Evolutionary conservation across 768 basidiomycete genomes (phyloP).

Genomic region (Omphalotus guepiniiformis): DNA sequence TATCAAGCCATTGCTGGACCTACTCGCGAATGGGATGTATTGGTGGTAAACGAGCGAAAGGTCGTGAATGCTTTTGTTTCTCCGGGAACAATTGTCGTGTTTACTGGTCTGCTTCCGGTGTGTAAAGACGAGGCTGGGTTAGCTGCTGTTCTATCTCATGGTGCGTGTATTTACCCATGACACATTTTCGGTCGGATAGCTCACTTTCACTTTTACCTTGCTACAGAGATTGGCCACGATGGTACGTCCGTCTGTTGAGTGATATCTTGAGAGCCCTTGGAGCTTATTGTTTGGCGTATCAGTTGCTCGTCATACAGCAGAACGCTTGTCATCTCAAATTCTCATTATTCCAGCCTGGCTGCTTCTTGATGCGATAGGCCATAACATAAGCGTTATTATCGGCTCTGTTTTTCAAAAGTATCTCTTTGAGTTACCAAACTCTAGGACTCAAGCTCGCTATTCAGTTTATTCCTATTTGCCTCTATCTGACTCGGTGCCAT

Average conservation of each 20-base stretch:
- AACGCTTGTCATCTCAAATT: slow-evolving; percentile 46
- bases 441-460: slow-evolving; percentile 76
- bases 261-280: too few species aligned
- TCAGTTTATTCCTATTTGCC: too few species aligned
- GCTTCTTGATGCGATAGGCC: slow-evolving; percentile 38
- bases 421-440: slow-evolving; percentile 75
- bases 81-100: slow-evolving; percentile 78
- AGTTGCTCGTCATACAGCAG: slow-evolving; percentile 37
- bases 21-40: slow-evolving; percentile 56
- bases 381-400: slow-evolving; percentile 46
- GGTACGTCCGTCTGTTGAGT: too few species aligned
- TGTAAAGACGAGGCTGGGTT: slow-evolving; percentile 76
- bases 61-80: slow-evolving; percentile 75
- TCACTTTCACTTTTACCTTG: neutral
- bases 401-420: slow-evolving; percentile 42
- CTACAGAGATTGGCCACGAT: slow-evolving; percentile 73
- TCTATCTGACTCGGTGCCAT: too few species aligned
- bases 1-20: slow-evolving; percentile 25
- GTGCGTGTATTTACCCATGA: slow-evolving; percentile 39
- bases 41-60: slow-evolving; percentile 71
- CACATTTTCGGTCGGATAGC: neutral
- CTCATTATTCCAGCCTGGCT: slow-evolving; percentile 39
- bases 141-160: slow-evolving; percentile 82
- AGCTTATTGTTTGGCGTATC: too few species aligned
- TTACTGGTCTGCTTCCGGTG: slow-evolving; percentile 83